A percentile compares a stretch with the other conserved stretches of the same genome.
Conservation (phyloP, 768 basidiomycete genomes). For the Suillus subluteus region DNA sequence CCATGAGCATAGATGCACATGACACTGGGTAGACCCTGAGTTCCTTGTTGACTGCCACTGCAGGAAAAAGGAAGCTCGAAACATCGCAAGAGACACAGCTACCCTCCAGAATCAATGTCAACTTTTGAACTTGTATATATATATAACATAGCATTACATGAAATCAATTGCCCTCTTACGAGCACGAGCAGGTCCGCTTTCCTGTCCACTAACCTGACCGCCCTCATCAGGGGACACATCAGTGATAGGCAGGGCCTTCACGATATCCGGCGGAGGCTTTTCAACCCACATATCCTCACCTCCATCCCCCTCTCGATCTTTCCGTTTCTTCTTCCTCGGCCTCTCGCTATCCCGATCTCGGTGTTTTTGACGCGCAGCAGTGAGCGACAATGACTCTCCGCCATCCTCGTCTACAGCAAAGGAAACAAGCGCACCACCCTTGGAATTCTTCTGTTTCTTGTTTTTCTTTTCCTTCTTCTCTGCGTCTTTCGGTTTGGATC, state of each 20-base stretch:
- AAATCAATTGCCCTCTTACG: slow-evolving; percentile 80
- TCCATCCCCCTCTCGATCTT: slow-evolving; percentile 41
- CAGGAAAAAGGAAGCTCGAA: no score
- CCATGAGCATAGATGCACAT: no score
- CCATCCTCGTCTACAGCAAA: slow-evolving; percentile 78
- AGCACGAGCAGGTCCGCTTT: slow-evolving; percentile 38
- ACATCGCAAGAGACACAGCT: not conserved
- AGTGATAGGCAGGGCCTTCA: slow-evolving; percentile 37
- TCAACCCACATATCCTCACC: slow-evolving; percentile 73
- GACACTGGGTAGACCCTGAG: no score
- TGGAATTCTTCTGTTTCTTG: slow-evolving; percentile 48
- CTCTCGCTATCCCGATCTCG: slow-evolving; percentile 38
- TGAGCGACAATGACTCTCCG: slow-evolving; percentile 37
- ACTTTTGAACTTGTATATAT: not conserved
- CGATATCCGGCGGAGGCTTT: slow-evolving; percentile 56
- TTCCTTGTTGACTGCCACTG: no score
- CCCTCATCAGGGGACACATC: slow-evolving; percentile 21
- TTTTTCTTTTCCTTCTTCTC: slow-evolving; percentile 52
- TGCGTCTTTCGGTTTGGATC: slow-evolving; percentile 42
- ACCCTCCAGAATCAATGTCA: not conserved
- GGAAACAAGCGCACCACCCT: slow-evolving; percentile 58
- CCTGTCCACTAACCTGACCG: slow-evolving; percentile 14
- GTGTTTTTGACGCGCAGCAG: slow-evolving; percentile 33
- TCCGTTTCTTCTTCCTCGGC: slow-evolving; percentile 49
- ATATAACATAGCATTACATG: slow-evolving; percentile 45